Evolutionary conservation across 2,329 filamentous ascomycete species (phyloP).

Genomic region (Xylaria hypoxylon): DNA sequence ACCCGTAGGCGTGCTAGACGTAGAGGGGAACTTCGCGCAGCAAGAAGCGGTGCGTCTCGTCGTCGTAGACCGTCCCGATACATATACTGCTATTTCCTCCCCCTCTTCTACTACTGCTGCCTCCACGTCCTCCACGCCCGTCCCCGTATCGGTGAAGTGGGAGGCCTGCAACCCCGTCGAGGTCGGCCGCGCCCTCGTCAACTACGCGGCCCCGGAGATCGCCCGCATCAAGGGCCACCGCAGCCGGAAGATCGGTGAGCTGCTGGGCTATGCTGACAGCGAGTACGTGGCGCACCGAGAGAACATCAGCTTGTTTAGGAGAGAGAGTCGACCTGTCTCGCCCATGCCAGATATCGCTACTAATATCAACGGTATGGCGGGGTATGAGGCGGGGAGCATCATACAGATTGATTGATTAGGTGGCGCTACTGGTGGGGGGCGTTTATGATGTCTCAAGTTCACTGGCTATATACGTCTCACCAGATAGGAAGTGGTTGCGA

Average conservation of each 20-base stretch:
- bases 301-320: conserved; percentile 80
- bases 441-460: not conserved
- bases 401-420: conserved; percentile 2
- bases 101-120: conserved; percentile 38
- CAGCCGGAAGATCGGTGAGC: conserved; percentile 81
- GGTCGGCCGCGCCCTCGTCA: conserved; percentile 89
- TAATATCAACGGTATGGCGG: conserved; percentile 40
- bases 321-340: conserved; percentile 65
- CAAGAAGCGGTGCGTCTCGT: conserved; percentile 91
- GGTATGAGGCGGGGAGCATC: conserved; percentile 37
- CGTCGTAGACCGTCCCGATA: conserved; percentile 72
- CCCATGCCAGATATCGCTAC: conserved; percentile 52
- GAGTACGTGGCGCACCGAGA: conserved; percentile 93
- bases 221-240: conserved; percentile 83
- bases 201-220: conserved; percentile 91
- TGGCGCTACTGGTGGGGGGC: not conserved
- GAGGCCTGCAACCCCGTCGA: conserved; percentile 60
- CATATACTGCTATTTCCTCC: not conserved
- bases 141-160: conserved; percentile 30
- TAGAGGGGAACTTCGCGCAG: conserved; percentile 88
- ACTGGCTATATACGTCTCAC: not conserved
- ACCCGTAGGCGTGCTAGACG: conserved; percentile 89
- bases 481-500: not conserved
- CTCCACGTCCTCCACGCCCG: conserved; percentile 35
- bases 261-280: conserved; percentile 92